A percentile compares a stretch with the other conserved stretches of the same genome.
Conservation (phyloP, 768 basidiomycete genomes). For the Trametes maxima region DNA sequence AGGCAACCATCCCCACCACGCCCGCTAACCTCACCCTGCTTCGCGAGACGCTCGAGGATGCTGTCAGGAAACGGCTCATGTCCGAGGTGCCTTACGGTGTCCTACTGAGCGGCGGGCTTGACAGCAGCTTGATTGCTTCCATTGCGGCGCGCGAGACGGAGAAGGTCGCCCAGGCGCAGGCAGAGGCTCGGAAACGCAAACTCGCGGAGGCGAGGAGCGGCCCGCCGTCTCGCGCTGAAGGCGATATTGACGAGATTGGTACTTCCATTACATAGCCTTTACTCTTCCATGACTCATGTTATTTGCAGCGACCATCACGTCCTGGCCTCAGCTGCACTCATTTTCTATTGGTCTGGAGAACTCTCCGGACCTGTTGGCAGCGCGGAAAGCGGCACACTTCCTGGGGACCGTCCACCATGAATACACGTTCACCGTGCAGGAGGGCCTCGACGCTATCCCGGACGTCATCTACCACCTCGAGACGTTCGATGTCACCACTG, state of each 20-base stretch:
- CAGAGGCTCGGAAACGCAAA: constrained; percentile 66
- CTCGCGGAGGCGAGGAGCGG: constrained; percentile 56
- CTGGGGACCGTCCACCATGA: constrained; percentile 96
- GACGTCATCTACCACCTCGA: constrained; percentile 99
- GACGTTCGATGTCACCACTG: constrained; percentile 98
- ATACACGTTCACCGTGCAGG: constrained; percentile 97
- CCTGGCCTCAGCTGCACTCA: constrained; percentile 97
- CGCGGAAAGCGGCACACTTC: constrained; percentile 89
- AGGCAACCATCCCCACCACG: constrained; percentile 58
- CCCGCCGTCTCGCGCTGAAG: constrained; percentile 46
- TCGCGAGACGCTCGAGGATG: constrained; percentile 83
- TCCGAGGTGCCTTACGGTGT: constrained; percentile 98
- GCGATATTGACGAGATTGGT: constrained; percentile 58
- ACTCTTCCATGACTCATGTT: constrained; percentile 2
- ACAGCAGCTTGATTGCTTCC: constrained; percentile 93
- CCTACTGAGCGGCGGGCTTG: constrained; percentile 90
- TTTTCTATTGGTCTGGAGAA: constrained; percentile 95
- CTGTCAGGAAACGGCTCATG: constrained; percentile 95
- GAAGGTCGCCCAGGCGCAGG: constrained; percentile 80
- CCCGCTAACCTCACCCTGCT: constrained; percentile 67
- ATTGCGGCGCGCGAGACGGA: constrained; percentile 96
- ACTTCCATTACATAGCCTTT: constrained; percentile 19
- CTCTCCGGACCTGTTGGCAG: constrained; percentile 94
- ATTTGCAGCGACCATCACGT: constrained; percentile 63
- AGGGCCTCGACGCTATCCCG: constrained; percentile 94